Percentiles rank a stretch among this genome's conserved stretches.
Conservation (phyloP, 495 filamentous ascomycete genomes). For the Melanomma pulvis-pyrius region DNA sequence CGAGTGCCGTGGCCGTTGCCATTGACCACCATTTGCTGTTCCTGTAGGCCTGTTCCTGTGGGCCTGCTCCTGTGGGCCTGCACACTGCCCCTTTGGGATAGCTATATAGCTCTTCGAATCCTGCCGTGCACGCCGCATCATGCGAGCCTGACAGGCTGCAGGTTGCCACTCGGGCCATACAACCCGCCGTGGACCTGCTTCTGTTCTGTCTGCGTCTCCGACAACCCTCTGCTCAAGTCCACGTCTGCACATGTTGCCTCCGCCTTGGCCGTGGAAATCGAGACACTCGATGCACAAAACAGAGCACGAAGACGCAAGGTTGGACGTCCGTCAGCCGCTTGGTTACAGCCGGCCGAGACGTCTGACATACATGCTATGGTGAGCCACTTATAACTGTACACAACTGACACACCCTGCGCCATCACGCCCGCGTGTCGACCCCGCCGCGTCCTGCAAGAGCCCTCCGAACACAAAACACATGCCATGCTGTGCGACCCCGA, state of each 20-base stretch:
- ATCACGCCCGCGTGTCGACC: slow-evolving; percentile 1
- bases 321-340: not conserved
- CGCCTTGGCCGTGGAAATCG: too few species aligned
- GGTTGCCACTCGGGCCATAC: not conserved
- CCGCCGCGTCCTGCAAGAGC: slow-evolving; percentile 4
- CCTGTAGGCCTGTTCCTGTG: not conserved
- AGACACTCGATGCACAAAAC: too few species aligned
- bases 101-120: not conserved
- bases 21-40: not conserved
- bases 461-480: slow-evolving; percentile 4
- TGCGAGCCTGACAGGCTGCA: not conserved
- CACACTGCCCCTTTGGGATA: not conserved
- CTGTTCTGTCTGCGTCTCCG: not conserved
- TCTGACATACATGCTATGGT: slow-evolving; percentile 2
- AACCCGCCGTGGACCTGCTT: not conserved
- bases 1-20: too few species aligned
- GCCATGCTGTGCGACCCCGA: not conserved
- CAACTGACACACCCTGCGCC: not conserved
- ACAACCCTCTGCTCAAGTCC: not conserved
- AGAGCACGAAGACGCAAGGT: not conserved
- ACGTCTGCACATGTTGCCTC: not conserved
- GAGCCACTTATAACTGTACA: slow-evolving; percentile 1
- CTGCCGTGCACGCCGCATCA: not conserved
- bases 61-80: too few species aligned
- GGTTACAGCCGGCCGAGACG: not conserved